These are phyloP conservation scores for Annulohypoxylon nitens DNA, from an alignment of 495 filamentous ascomycete species.

Conservation along the genomic window DNA sequence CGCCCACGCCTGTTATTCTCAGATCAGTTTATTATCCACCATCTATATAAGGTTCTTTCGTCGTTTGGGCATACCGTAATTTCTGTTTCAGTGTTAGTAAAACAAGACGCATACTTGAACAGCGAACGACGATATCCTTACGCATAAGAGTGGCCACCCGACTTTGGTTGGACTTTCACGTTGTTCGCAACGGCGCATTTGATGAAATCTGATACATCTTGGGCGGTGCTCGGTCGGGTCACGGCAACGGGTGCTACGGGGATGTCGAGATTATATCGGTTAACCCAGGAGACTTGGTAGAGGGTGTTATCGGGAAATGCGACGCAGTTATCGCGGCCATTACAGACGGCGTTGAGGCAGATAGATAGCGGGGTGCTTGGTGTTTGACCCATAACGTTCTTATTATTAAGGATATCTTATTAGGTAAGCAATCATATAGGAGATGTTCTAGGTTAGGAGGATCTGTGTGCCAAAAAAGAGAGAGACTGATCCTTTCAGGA, in stretches of 20 bases:
- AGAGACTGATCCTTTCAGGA: background rate
- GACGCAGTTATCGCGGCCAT: conserved; percentile 57
- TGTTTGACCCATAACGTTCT: conserved; percentile 47
- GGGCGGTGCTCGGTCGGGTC: conserved; percentile 67
- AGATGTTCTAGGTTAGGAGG: conserved; percentile 22
- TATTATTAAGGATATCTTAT: conserved; percentile 22
- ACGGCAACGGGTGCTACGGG: conserved; percentile 72
- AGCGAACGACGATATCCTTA: conserved; percentile 36
- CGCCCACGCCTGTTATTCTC: conserved; percentile 65
- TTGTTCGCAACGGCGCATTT: conserved; percentile 67
- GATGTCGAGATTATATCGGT: conserved; percentile 74
- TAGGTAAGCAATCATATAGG: conserved; percentile 12
- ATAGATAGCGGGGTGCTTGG: conserved; percentile 51
- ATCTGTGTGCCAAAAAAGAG: conserved; percentile 2
- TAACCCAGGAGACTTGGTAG: conserved; percentile 60
- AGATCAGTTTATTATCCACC: conserved; percentile 28
- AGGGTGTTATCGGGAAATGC: conserved; percentile 55
- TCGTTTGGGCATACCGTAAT: conserved; percentile 50
- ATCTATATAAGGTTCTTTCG: background rate
- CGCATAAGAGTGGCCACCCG: conserved; percentile 80
- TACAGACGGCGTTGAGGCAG: conserved; percentile 58
- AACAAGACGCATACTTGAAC: background rate
- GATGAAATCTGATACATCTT: conserved; percentile 71
- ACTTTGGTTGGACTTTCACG: conserved; percentile 75
- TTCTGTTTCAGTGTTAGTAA: conserved; percentile 43